These are phyloP conservation scores for Xylariaceae sp. DNA, from an alignment of 2,329 filamentous ascomycete species.

Conservation along the genomic window DNA sequence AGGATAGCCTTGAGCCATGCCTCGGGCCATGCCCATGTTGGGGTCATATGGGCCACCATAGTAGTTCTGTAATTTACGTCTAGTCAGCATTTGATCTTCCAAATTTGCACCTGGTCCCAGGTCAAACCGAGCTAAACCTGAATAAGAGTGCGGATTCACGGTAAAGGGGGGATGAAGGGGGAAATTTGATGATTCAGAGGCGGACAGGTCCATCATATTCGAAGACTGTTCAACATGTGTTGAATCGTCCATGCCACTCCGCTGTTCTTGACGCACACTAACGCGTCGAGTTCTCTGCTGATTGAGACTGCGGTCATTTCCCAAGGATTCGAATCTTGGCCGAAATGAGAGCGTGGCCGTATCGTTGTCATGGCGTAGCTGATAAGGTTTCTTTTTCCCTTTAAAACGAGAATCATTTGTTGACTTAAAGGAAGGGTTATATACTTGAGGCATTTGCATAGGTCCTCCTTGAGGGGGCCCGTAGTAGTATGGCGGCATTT, in stretches of 20 bases:
- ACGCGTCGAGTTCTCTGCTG: slow-evolving; percentile 37
- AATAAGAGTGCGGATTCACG: slow-evolving; percentile 18
- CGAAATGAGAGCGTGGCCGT: slow-evolving; percentile 35
- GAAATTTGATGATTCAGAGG: slow-evolving; percentile 16
- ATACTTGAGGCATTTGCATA: slow-evolving; percentile 55
- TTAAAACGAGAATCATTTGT: slow-evolving; percentile 35
- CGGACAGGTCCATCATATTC: slow-evolving; percentile 14
- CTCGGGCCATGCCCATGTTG: slow-evolving; percentile 38
- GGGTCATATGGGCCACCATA: slow-evolving; percentile 46
- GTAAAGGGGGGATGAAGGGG: slow-evolving; percentile 26
- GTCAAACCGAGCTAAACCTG: slow-evolving; percentile 36
- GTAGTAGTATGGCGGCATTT: slow-evolving; percentile 54
- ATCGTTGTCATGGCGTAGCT: slow-evolving; percentile 41
- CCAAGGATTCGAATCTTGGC: slow-evolving; percentile 34
- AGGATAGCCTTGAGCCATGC: slow-evolving; percentile 29
- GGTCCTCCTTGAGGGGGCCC: slow-evolving; percentile 54
- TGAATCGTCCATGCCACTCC: slow-evolving; percentile 23
- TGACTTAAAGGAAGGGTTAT: slow-evolving; percentile 37
- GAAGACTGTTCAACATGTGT: slow-evolving; percentile 11
- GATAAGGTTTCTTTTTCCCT: slow-evolving; percentile 34
- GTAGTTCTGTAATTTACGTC: slow-evolving; percentile 59
- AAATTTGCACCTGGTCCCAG: slow-evolving; percentile 65
- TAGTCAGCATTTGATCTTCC: slow-evolving; percentile 71
- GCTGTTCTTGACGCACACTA: slow-evolving; percentile 41
- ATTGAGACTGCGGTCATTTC: slow-evolving; percentile 30